Evolutionary conservation across 2,329 filamentous ascomycete species (phyloP), one percentile per base, ranked within the genome.

Genomic region (Sarocladiaceae sp.): DNA sequence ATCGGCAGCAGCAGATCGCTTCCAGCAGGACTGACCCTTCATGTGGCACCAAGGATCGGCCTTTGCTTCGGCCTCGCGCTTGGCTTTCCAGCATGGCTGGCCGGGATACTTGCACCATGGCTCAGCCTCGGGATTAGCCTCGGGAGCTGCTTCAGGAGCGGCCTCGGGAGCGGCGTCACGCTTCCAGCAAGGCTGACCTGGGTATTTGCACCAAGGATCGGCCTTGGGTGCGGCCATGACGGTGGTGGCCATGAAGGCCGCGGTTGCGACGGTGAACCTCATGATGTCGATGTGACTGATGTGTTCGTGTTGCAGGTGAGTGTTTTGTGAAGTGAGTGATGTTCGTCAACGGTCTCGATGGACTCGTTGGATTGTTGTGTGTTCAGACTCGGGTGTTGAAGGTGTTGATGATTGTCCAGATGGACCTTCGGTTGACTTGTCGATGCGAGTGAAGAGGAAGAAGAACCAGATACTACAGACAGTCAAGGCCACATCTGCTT

Each of bases 1-100:
- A 10, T 62, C 58, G 51, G 62, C 60, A 15, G 62, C 65, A 49
- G 66, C 67, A 57, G 65, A 66, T 51, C 61, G 59, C 51, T 66
- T 65, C 55, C 56, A 63, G 63, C 70, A 73, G 19, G 58, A 18
- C n/a, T 33, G 26, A 13, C 40, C 40, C 16, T 9, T 10, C 4
- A 16, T 15, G 18, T 32, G 15, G 27, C 40, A 43, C 40, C 29
- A 33, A 29, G 37, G 34, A 27, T 45, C 44, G 34, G 44, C 35
- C 20, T 45, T 50, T 18, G 58, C 59, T 43, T 61, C 58, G 33
- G 59, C 59, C 21, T 57, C 59, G 18, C 46, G 42, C 19, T 47
- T 52, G 19, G 46, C 43, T 40, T 48, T 48, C 42, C 42, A 47
- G 31, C 55, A 60, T 3, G 53, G 46, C 48, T 56, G 48, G 34